Evolutionary conservation across 768 basidiomycete genomes (phyloP), one percentile per base, ranked within the genome.

Genomic region (Rhodotorula graminis): DNA sequence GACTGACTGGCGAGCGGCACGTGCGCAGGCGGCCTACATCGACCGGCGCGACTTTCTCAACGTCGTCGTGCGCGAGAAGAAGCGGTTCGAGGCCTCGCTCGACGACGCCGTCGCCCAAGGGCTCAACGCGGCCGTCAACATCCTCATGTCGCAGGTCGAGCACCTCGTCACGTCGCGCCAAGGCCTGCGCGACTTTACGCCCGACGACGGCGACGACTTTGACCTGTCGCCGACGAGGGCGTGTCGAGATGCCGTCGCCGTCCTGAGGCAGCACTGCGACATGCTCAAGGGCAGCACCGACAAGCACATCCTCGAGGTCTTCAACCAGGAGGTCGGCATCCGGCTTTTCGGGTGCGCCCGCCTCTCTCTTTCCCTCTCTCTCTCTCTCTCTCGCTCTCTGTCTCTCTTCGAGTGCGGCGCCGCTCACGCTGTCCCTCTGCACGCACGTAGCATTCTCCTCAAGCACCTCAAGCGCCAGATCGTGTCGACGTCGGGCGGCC

Each of bases 391-490:
- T 46, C 27, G 14, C 29, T 10, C 31, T 62, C 18, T 9, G 33
- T 25, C 33, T 55, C 40, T n/a, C n/a, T 49, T 9, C 3, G 5
- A 25, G 29, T 58, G 33, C 49, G n/a, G 16, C 9, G 33, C 15
- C 58, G 57, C 37, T 37, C 5, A 37, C 56, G 15, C 55, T 56
- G 10, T 33, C 37, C 0, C 21, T 4, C 59, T 46, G 9, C 23
- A 8, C 40, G 25, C 64, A 23, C 50, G 2, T 72, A 95, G 94
- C 27, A 94, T 98, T 78, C 80, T 98, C 46, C 93, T 97, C 79
- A 93, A 95, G 77, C 95, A 97, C 77, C 89, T 98, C 80, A 98
- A 99, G 80, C 86, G 93, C 2, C 93, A 97, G 80, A 99, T 98
- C 78, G 93, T 98, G 61, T 97, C 94, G 1, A 85, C 96, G 49